Conservation (phyloP, 2,329 filamentous ascomycete genomes). For the Cladosporium sp. region DNA sequence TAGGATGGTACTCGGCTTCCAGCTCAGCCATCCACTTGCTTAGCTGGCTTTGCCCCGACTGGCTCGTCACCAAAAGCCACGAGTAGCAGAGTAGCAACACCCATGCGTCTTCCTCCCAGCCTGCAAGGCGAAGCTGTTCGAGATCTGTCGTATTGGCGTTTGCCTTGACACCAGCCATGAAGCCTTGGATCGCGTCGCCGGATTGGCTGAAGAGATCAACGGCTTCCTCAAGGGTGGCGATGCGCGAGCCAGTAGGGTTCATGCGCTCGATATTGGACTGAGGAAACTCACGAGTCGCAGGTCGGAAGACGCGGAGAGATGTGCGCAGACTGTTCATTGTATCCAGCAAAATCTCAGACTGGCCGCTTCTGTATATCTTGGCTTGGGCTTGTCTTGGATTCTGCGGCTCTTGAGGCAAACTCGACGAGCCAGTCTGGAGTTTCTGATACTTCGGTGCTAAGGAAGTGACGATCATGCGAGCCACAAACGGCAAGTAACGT, state of each 20-base stretch:
- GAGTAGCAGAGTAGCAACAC: conserved; percentile 30
- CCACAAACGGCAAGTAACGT: conserved; percentile 31
- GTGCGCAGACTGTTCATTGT: conserved; percentile 25
- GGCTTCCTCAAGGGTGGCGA: conserved; percentile 9
- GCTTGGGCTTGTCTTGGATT: conserved; percentile 40
- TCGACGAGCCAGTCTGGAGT: conserved; percentile 22
- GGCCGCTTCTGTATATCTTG: conserved; percentile 40
- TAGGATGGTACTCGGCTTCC: conserved; percentile 7
- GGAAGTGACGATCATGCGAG: conserved; percentile 32
- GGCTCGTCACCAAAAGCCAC: conserved; percentile 55
- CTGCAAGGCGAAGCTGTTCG: conserved; percentile 27
- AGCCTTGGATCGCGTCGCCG: conserved; percentile 16
- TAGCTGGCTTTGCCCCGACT: conserved; percentile 1
- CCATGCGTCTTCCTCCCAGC: conserved; percentile 35
- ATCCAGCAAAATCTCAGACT: conserved; percentile 31
- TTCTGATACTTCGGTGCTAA: conserved; percentile 32
- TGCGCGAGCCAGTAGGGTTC: conserved; percentile 9
- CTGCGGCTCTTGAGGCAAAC: conserved; percentile 23
- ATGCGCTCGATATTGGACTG: conserved; percentile 1
- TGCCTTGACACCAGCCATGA: conserved; percentile 31
- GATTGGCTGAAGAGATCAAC: neutral
- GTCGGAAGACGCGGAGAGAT: conserved; percentile 22
- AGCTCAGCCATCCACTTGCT: conserved; percentile 3
- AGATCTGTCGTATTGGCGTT: conserved; percentile 29
- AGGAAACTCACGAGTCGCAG: neutral